A percentile compares a stretch with the other conserved stretches of the same genome.
These are phyloP conservation scores for Pyrus communis DNA, from an alignment of 306 rosid species.

Conservation along the genomic window DNA sequence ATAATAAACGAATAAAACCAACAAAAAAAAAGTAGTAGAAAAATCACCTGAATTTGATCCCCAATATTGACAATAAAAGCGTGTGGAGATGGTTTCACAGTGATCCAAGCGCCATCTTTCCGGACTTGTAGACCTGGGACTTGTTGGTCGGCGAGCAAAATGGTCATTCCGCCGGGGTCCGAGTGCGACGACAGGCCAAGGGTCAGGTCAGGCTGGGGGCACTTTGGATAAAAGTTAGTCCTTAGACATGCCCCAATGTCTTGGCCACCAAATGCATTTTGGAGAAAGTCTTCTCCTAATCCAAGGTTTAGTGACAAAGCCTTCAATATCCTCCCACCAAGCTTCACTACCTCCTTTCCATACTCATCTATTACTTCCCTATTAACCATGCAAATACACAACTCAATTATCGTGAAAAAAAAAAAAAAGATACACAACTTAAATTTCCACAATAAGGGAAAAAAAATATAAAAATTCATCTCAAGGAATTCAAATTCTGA, in stretches of 20 bases:
- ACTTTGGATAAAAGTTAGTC: conserved; percentile 71
- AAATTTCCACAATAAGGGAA: not conserved
- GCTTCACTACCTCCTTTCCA: conserved; percentile 67
- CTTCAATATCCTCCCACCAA: conserved; percentile 61
- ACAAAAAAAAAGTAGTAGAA: not conserved
- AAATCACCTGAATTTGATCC: conserved; percentile 78
- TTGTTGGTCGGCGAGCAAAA: conserved; percentile 50
- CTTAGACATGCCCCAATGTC: conserved; percentile 77
- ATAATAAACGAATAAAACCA: not conserved
- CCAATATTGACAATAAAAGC: conserved; percentile 88
- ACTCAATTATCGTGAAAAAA: conserved; percentile 6
- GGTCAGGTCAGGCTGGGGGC: conserved; percentile 73
- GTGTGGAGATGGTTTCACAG: conserved; percentile 65
- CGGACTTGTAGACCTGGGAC: conserved; percentile 82
- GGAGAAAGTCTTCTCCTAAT: conserved; percentile 40
- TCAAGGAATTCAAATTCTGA: not conserved
- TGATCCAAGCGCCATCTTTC: conserved; percentile 50
- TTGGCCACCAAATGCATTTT: conserved; percentile 61
- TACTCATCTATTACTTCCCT: conserved; percentile 80
- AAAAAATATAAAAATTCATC: not conserved
- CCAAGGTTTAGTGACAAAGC: conserved; percentile 55
- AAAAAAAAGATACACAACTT: not conserved
- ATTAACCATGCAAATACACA: not conserved
- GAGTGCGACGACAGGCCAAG: conserved; percentile 86
- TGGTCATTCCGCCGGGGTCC: conserved; percentile 82